phyloP scores from a whole-genome alignment of 352 stramenopile genomes.

The Globisporangium radiosum region DNA sequence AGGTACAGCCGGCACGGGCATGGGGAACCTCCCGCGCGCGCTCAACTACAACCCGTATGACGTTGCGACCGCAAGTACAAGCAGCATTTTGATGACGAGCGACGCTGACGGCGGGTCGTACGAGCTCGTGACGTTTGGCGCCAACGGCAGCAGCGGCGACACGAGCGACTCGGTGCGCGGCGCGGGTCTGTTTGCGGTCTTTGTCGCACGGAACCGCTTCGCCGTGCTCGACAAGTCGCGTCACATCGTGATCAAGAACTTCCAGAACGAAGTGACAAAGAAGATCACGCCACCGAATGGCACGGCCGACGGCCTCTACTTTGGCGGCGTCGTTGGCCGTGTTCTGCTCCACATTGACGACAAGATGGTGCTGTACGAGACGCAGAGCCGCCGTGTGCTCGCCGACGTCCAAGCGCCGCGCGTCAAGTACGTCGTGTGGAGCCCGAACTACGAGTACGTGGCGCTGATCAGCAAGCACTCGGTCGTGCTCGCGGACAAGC shows the following conservation, averaged over 20 bases:
- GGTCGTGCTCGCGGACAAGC: slow-evolving; percentile 95
- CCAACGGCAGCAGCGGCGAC: slow-evolving; percentile 53
- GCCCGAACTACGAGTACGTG: slow-evolving; percentile 94
- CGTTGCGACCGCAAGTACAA: slow-evolving; percentile 73
- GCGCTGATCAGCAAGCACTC: slow-evolving; percentile 97
- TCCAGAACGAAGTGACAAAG: slow-evolving; percentile 99
- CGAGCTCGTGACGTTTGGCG: slow-evolving; percentile 95
- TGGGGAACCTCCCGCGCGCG: slow-evolving; percentile 91
- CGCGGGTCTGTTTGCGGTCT: slow-evolving; percentile 93
- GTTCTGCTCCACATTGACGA: slow-evolving; percentile 96
- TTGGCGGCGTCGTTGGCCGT: slow-evolving; percentile 94
- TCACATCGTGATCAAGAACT: slow-evolving; percentile 98
- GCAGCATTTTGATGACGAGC: slow-evolving; percentile 93
- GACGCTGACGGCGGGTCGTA: slow-evolving; percentile 97
- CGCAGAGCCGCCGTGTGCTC: slow-evolving; percentile 94
- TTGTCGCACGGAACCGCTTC: slow-evolving; percentile 97
- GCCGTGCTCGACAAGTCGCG: slow-evolving; percentile 96
- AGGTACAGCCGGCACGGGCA: slow-evolving; percentile 62
- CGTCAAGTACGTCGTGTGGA: slow-evolving; percentile 98
- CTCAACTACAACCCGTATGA: slow-evolving; percentile 97
- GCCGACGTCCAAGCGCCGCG: slow-evolving; percentile 94
- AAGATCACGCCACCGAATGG: slow-evolving; percentile 94
- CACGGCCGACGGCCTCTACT: slow-evolving; percentile 94
- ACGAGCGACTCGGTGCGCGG: slow-evolving; percentile 92
- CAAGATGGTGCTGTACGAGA: slow-evolving; percentile 98